phyloP scores from a whole-genome alignment of 495 filamentous ascomycete species.

The Aspergillus indologenus region DNA sequence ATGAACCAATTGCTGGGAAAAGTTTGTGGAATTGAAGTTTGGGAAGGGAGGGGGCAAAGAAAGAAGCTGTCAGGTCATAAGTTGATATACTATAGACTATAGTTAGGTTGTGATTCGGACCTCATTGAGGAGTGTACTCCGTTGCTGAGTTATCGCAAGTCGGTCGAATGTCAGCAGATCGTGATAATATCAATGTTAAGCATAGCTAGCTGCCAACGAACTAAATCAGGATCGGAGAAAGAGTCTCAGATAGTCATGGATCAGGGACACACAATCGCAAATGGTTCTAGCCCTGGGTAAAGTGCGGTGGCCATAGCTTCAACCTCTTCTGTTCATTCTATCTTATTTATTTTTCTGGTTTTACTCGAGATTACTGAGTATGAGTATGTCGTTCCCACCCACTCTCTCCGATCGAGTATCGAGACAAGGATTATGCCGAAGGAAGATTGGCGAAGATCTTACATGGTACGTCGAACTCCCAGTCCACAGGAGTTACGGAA shows the following conservation, averaged over 20 bases:
- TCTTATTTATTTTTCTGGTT: neutral
- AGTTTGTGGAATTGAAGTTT: neutral
- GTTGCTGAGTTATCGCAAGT: neutral
- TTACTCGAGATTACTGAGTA: neutral
- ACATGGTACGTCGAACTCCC: neutral
- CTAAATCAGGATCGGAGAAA: neutral
- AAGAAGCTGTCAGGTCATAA: neutral
- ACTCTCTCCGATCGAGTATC: neutral
- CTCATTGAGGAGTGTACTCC: neutral
- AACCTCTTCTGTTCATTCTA: neutral
- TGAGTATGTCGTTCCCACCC: neutral
- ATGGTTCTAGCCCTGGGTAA: neutral
- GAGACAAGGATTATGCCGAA: neutral
- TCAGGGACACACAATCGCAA: neutral
- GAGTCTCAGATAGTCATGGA: neutral
- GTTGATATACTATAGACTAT: neutral
- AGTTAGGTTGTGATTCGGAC: neutral
- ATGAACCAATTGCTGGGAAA: neutral
- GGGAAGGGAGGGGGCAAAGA: too few relatives aligned
- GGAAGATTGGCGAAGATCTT: neutral
- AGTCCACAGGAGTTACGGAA: neutral
- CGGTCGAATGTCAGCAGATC: neutral
- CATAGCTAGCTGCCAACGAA: neutral
- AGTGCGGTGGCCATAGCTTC: neutral
- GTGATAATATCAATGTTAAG: neutral